Evolutionary conservation across 352 stramenopile species (phyloP), one percentile per base, ranked within the genome.

Genomic region (Phytophthora chlamydospora): DNA sequence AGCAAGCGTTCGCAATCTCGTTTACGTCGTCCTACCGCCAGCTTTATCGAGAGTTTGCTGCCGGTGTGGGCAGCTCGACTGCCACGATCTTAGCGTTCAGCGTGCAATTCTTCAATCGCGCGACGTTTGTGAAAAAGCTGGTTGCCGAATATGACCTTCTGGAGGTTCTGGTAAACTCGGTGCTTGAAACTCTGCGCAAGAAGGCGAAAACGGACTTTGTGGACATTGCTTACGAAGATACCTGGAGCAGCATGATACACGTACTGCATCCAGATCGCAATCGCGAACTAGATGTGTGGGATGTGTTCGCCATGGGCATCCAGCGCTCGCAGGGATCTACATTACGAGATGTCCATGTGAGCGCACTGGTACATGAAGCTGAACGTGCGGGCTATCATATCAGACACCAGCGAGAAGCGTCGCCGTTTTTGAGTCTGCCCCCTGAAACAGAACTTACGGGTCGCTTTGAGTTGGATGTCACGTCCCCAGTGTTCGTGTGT

Each of bases 61-160:
- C 79, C 0, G 86, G 86, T 29, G 70, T 92, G n/a, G 86, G 86
- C 16, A 91, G 73, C 31, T 85, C 80, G 16, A 87, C 66, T 10
- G 97, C 98, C 49, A 98, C 90, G 21, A 96, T 96, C 58, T 71
- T 96, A 38, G 83, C 84, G 17, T 93, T 99, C 43, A 95, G 83
- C 32, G 97, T 99, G 5, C 97, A 99, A 73, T 99, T 99, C 59
- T 91, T 99, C 59, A 99, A 99, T 69, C 91, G 97, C n/a, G 90
- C 95, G 29, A 97, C 90, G 6, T 99, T 99, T 73, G 96, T 99
- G 14, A 87, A 88, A 61, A 73, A 90, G 2, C 51, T 95, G n/a
- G 81, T 91, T 19, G 67, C 73, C 6, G 73, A 91, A 55, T 85
- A 91, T 62, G 82, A 88, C 27, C 50, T 95, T 7, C 60, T 95